phyloP scores from a whole-genome alignment of 371 early-diverging fungal species.

The Mucor piriformis region DNA sequence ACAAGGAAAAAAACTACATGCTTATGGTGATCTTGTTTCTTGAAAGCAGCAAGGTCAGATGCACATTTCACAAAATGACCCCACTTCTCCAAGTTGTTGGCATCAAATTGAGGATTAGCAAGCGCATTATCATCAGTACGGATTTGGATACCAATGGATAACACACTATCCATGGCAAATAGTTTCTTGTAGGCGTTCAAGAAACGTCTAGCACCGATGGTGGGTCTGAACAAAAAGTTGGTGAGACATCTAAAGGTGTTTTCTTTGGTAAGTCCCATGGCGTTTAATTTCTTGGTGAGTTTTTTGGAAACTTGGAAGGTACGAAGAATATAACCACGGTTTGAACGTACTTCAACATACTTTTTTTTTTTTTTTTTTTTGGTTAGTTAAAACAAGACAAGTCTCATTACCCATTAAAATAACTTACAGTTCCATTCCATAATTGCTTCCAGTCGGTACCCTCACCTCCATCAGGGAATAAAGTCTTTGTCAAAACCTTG shows the following conservation, averaged over 20 bases:
- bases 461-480: constrained; percentile 45
- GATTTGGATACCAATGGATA: constrained; percentile 49
- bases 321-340: constrained; percentile 51
- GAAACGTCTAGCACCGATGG: constrained; percentile 48
- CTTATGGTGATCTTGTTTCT: constrained; percentile 39
- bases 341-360: constrained; percentile 47
- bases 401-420: background rate
- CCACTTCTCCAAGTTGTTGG: constrained; percentile 40
- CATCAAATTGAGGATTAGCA: constrained; percentile 44
- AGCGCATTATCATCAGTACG: constrained; percentile 49
- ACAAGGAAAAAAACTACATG: constrained; percentile 49
- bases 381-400: background rate
- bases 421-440: constrained; percentile 47
- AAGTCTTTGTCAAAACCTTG: constrained; percentile 17
- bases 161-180: constrained; percentile 47
- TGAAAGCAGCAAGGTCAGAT: constrained; percentile 39
- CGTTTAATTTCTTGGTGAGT: constrained; percentile 30
- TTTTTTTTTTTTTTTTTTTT: constrained; percentile 6
- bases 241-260: constrained; percentile 49
- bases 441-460: constrained; percentile 44
- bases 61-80: constrained; percentile 53
- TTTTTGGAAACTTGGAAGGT: constrained; percentile 39
- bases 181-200: constrained; percentile 46
- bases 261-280: constrained; percentile 45
- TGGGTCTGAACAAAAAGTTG: constrained; percentile 52